phyloP scores from a whole-genome alignment of 1,139 yeast genomes.

The Zygoascus sp. region DNA sequence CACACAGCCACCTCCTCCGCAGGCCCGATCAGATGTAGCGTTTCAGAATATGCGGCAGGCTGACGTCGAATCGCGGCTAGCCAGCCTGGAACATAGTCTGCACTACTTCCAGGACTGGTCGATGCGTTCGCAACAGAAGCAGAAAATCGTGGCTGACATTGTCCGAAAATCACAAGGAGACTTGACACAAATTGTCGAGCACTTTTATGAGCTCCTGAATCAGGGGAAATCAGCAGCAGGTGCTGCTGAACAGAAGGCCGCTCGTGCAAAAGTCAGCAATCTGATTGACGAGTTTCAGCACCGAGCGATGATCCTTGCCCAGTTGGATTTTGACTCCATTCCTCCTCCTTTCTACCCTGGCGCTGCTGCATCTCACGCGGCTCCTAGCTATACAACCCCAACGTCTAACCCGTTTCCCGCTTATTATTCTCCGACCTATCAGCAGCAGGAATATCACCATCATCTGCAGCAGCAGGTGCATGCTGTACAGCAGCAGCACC shows the following conservation, averaged over 20 bases:
- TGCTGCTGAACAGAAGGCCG: neutral
- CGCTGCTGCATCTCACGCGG: slow-evolving; percentile 4
- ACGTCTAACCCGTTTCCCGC: slow-evolving; percentile 3
- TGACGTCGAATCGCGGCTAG: slow-evolving; percentile 11
- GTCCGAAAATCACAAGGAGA: slow-evolving; percentile 20
- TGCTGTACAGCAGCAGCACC: slow-evolving; percentile 11
- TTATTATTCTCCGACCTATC: slow-evolving; percentile 2
- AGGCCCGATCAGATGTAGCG: neutral
- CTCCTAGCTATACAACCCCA: neutral
- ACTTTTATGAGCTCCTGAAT: slow-evolving; percentile 12
- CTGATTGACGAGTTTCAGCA: slow-evolving; percentile 8
- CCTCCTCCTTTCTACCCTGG: slow-evolving; percentile 9
- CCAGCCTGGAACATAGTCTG: slow-evolving; percentile 7
- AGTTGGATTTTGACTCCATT: neutral
- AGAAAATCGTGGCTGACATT: slow-evolving; percentile 6
- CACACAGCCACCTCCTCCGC: neutral
- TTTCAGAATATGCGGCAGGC: slow-evolving; percentile 1
- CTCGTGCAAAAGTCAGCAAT: neutral
- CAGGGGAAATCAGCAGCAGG: slow-evolving; percentile 3
- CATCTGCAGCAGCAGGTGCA: slow-evolving; percentile 5
- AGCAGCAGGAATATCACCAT: slow-evolving; percentile 6
- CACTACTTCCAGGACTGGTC: slow-evolving; percentile 7
- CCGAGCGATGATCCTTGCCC: neutral
- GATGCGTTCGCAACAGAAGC: slow-evolving; percentile 4
- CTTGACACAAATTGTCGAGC: slow-evolving; percentile 17